Evolutionary conservation across 2,329 filamentous ascomycete species (phyloP), one percentile per base, ranked within the genome.

Genomic region (Nectriaceae sp.): DNA sequence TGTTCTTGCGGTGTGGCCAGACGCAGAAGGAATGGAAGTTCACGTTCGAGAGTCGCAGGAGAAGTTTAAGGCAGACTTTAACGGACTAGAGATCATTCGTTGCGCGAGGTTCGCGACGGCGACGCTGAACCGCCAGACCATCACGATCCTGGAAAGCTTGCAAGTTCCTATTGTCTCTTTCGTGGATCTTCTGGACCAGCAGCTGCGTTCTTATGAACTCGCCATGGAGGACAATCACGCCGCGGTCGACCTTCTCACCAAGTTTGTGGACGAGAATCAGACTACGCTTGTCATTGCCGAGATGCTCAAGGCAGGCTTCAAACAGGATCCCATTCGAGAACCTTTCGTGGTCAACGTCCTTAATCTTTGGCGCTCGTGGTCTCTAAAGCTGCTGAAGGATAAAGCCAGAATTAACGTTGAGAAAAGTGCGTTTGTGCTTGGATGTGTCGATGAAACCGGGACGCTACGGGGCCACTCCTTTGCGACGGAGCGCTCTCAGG

Each of bases 91-190:
- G 65, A 88, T 99, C 47, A 90, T 97, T 54, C 83, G 89, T 19
- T 86, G 84, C 52, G 93, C 94, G 1, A 80, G 84, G 1, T 89
- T 85, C 61, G 85, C 90, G 1, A 79, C 82, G 3, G 90, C 93
- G 1, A 89, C 86, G 3, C 77, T 99, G 38, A 99, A 99, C 59
- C 83, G 92, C 24, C 94, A 99, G 65, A 84, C 92, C 1, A 97
- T 99, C 47, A 76, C 86, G 1, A 87, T 97, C n/a, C 73, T 99
- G 0, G 89, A 88, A 13, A 76, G 83, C 4, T 80, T 97, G 0
- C 90, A 90, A 0, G 85, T 97, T 1, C 72, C 78, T 0, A 83
- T 85, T 42, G 37, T 70, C 0, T 76, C 87, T 0, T 96, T 99
- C 58, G 66, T 84, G 18, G 61, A 71, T 0, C 87, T 93, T 63